Evolutionary conservation across 1,139 yeast species (phyloP), one percentile per base, ranked within the genome.

Genomic region (Neolecta irregularis): DNA sequence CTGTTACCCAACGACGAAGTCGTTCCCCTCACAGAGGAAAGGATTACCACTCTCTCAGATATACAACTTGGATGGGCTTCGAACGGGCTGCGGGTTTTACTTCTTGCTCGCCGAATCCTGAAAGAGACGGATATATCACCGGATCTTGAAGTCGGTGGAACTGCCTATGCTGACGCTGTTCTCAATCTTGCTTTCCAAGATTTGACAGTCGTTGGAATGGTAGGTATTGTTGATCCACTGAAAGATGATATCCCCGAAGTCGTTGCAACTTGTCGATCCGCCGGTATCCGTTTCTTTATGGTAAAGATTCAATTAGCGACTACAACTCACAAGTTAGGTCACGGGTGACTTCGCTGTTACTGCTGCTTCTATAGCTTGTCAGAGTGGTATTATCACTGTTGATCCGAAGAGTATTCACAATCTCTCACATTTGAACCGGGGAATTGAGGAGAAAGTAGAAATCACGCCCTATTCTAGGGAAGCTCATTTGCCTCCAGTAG

Each of bases 281-380:
- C 72, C 16, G 71, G 72, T 15, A 58, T 67, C 32, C 63, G 63
- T 34, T 53, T 64, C 17, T 58, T 62, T 15, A 20, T 23, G 12
- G 65, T 67, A 24, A 67, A 72, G 20, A 73, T 73, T 36, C 73
- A 67, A 47, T 65, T 60, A 44, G 66, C 62, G 42, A 50, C 63
- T 23, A 67, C 73, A n/a, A 73, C 70, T 4, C 24, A 9, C 24
- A 9, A 9, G 9, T n/a, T 28, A 24, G 12, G 65, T 67, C 24
- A 67, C 73, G 20, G 73, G 73, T 36, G 74, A 67, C 47, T 65
- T 60, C 44, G 66, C 62, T 42, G 50, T 64, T 23, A 67, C 73
- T n/a, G 74, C 70, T 4, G 55, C 60, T 31, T 61, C 70, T 2
- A 67, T 68, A 48, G 71, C 70, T 8, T 54, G 56, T 32, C 60